phyloP scores from a whole-genome alignment of 495 filamentous ascomycete species.

The Xylaria sp. region DNA sequence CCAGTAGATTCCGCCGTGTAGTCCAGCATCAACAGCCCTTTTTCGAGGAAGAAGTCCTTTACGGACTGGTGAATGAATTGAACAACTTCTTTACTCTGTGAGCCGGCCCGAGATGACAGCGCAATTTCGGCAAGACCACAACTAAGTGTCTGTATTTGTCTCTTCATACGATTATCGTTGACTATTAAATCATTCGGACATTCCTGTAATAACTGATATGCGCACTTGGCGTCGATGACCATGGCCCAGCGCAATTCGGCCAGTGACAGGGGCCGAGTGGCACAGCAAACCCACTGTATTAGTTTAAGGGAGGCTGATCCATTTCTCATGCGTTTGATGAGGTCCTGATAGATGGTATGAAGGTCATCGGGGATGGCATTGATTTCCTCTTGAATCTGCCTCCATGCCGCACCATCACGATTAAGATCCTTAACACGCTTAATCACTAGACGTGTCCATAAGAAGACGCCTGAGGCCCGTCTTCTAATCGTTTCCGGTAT shows the following conservation, averaged over 20 bases:
- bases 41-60: constrained; percentile 46
- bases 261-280: constrained; percentile 35
- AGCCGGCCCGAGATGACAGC: not conserved
- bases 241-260: constrained; percentile 9
- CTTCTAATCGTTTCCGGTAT: not conserved
- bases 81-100: constrained; percentile 33
- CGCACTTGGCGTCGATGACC: not conserved
- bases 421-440: not conserved
- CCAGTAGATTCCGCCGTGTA: not conserved
- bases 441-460: not conserved
- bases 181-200: not conserved
- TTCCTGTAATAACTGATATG: not conserved
- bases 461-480: not conserved
- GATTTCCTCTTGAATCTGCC: not conserved
- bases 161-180: not conserved
- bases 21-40: constrained; percentile 27
- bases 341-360: not conserved
- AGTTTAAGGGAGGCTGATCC: not conserved
- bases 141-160: not conserved
- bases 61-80: constrained; percentile 53
- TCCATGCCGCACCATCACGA: not conserved
- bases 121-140: not conserved
- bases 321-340: not conserved
- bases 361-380: not conserved
- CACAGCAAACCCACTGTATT: constrained; percentile 15